Evolutionary conservation across 768 basidiomycete genomes (phyloP), one percentile per base, ranked within the genome.

Genomic region (Chlorophyllum brunneum): DNA sequence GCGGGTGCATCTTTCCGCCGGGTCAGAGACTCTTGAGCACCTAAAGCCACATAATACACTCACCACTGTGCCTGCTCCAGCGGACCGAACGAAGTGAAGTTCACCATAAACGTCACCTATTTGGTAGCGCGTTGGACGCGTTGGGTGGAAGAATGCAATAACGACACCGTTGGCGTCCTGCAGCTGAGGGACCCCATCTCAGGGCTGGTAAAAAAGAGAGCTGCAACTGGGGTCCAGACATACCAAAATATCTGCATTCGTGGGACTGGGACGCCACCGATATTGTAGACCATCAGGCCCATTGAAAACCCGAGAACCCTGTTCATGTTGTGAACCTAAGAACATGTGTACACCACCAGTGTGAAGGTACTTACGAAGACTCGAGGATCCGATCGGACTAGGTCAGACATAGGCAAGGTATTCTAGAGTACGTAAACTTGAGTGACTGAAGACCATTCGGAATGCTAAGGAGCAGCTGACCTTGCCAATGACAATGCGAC

Each of bases 21-120:
- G 46, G 13, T 53, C 36, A 53, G 44, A 11, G 16, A 23, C n/a
- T 33, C 40, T 18, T 38, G 43, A 29, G 20, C 16, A 24, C 36
- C 16, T 40, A 20, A 29, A 46, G 15, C 42, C 36, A 23, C 26
- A 31, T 18, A 38, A 46, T 45, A 65, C 42, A 63, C 74, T 70
- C 71, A 91, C 90, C 70, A 92, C 87, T 52, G 88, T 88, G 41
- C 89, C 88, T 61, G 82, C 79, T 41, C 91, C 90, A 51, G 86
- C 88, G 45, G 72, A 77, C 63, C 86, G 85, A 66, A 88, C 73
- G 67, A 91, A 90, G 64, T 91, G 88, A 58, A 93, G 76, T 63
- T 93, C 90, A 56, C 88, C 87, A 65, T 85, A 86, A 30, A 92
- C 90, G 63, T 92, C 90, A 56, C 90, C 90, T 58, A 92, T 79